Conservation (phyloP, 164 flowering plant species). For the Tetracentron sinense region DNA sequence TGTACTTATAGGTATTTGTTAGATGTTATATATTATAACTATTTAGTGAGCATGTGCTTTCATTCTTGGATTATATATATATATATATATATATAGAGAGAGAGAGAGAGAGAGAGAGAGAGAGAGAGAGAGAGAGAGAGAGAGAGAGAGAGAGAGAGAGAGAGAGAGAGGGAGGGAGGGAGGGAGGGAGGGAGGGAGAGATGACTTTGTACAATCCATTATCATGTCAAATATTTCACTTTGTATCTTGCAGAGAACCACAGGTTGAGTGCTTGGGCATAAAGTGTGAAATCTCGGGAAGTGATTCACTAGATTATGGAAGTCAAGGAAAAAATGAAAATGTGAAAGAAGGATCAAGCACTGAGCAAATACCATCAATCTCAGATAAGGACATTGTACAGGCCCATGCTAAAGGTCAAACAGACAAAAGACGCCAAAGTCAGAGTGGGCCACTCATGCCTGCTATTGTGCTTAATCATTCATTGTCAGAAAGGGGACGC, state of each 20-base stretch:
- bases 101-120: too few species aligned
- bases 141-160: too few species aligned
- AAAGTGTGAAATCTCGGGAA: conserved; percentile 30
- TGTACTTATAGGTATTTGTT: background rate
- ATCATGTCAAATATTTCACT: background rate
- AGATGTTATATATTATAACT: background rate
- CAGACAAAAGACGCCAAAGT: conserved; percentile 49
- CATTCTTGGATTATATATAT: background rate
- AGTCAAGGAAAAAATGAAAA: conserved; percentile 25
- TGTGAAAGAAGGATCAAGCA: conserved; percentile 40
- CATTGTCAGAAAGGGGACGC: conserved; percentile 51
- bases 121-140: too few species aligned
- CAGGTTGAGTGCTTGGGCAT: conserved; percentile 26
- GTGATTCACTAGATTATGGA: conserved; percentile 28
- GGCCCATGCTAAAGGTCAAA: conserved; percentile 39
- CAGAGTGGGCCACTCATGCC: conserved; percentile 85
- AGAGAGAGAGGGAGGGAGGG: too few species aligned
- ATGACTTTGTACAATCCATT: background rate
- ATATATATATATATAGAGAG: too few species aligned
- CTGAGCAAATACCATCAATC: conserved; percentile 34
- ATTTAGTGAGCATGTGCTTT: background rate
- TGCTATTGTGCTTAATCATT: conserved; percentile 49
- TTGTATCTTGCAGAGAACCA: conserved; percentile 30
- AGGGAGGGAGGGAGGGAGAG: too few species aligned
- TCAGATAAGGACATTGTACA: conserved; percentile 38